A percentile compares a stretch with the other conserved stretches of the same genome.
Evolutionary conservation across 345 rosid species (phyloP).

Genomic region (Citrus reticulata): DNA sequence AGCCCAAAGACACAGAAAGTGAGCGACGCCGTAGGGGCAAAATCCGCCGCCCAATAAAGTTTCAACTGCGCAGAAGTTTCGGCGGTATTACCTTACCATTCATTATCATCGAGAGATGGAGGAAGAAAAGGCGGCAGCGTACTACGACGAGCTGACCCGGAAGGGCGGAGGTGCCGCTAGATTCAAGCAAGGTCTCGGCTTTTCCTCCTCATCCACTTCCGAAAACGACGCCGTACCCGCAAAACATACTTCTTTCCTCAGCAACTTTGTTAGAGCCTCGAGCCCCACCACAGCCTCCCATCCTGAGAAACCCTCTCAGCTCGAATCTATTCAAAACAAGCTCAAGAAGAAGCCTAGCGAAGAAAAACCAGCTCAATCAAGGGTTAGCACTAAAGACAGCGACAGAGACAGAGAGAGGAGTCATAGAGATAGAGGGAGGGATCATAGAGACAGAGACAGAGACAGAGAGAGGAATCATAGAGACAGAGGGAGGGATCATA

Average conservation of each 20-base stretch:
- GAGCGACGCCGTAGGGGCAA: not conserved
- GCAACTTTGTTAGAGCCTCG: slow-evolving; percentile 71
- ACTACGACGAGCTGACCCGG: slow-evolving; percentile 78
- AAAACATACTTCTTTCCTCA: slow-evolving; percentile 61
- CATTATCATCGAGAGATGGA: slow-evolving; percentile 35
- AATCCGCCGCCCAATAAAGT: not conserved
- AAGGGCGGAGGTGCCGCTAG: slow-evolving; percentile 95
- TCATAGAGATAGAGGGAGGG: slow-evolving; percentile 27
- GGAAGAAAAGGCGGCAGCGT: slow-evolving; percentile 76
- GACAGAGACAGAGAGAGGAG: slow-evolving; percentile 28
- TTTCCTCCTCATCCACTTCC: slow-evolving; percentile 39
- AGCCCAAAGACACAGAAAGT: not conserved
- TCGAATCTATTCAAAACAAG: slow-evolving; percentile 64
- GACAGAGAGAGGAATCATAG: slow-evolving; percentile 35
- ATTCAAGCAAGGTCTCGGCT: slow-evolving; percentile 95
- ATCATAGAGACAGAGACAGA: slow-evolving; percentile 19
- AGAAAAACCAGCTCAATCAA: slow-evolving; percentile 19
- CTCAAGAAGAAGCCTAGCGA: slow-evolving; percentile 46
- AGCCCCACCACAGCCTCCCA: slow-evolving; percentile 47
- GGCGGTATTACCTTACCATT: not conserved
- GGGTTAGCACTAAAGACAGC: slow-evolving; percentile 25
- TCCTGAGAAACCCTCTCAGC: slow-evolving; percentile 55
- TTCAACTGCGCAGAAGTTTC: not conserved
- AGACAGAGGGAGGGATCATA: slow-evolving; percentile 27
- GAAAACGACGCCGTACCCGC: slow-evolving; percentile 28